These are phyloP conservation scores for Entomortierella beljakovae DNA, from an alignment of 192 early-diverging fungal species.

Conservation along the genomic window DNA sequence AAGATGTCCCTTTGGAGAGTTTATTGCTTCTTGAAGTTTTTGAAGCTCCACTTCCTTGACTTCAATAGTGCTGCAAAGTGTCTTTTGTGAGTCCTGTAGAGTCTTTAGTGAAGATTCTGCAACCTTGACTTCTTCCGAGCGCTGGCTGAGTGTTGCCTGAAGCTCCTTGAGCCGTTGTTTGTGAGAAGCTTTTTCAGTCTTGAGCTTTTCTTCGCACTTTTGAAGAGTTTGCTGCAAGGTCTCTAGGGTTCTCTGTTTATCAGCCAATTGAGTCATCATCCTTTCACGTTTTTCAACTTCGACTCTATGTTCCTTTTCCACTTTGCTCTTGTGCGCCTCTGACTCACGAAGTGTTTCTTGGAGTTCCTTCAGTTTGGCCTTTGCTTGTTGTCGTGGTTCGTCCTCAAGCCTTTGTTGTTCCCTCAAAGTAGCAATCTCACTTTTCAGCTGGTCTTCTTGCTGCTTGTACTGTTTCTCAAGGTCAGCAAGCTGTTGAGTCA, in stretches of 20 bases:
- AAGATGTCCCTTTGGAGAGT: constrained; percentile 29
- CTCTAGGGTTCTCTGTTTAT: constrained; percentile 23
- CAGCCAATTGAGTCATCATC: constrained; percentile 25
- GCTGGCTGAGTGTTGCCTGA: constrained; percentile 20
- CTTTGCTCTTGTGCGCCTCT: constrained; percentile 38
- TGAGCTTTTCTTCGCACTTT: constrained; percentile 16
- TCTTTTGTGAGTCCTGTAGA: constrained; percentile 27
- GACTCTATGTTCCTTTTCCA: constrained; percentile 46
- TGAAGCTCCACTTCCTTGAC: constrained; percentile 36
- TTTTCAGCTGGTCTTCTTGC: constrained; percentile 32
- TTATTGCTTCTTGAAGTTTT: constrained; percentile 31
- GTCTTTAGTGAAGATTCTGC: constrained; percentile 26
- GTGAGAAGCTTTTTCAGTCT: constrained; percentile 27
- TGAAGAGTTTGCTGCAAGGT: constrained; percentile 21
- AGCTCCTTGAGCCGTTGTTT: constrained; percentile 23
- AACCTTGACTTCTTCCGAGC: constrained; percentile 28
- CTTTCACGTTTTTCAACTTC: constrained; percentile 40
- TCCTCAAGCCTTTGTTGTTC: constrained; percentile 50
- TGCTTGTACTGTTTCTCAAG: constrained; percentile 35
- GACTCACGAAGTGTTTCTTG: constrained; percentile 41
- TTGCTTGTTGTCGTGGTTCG: constrained; percentile 51
- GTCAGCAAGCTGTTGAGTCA: constrained; percentile 38
- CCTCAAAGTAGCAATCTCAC: constrained; percentile 27
- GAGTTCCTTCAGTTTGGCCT: constrained; percentile 36
- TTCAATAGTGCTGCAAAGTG: constrained; percentile 29